Conservation (phyloP, 164 flowering plant genomes). For the Magnolia changhungtana region DNA sequence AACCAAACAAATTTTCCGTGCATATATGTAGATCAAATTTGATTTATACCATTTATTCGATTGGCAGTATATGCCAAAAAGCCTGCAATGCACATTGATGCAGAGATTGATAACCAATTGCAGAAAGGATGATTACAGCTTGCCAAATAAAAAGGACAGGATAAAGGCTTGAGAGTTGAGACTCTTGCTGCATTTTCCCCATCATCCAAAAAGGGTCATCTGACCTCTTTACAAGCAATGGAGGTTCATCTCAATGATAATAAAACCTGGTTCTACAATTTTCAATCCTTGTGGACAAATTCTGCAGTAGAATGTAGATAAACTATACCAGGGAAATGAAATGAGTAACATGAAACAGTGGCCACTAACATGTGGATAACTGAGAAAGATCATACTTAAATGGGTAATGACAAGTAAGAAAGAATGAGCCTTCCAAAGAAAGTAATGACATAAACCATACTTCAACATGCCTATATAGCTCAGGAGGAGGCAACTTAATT, state of each 20-base stretch:
- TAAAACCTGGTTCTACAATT: background rate
- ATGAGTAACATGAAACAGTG: background rate
- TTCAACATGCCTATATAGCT: conserved; percentile 86
- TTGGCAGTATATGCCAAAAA: too few species aligned
- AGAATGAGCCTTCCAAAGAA: conserved; percentile 3
- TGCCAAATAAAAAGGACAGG: too few species aligned
- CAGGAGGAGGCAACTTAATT: conserved; percentile 86
- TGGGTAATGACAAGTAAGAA: background rate
- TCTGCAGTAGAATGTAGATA: background rate
- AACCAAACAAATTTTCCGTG: too few species aligned
- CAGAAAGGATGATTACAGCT: too few species aligned
- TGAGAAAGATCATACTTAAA: background rate
- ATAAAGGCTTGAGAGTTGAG: too few species aligned
- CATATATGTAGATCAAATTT: too few species aligned
- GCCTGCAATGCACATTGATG: too few species aligned
- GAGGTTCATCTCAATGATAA: background rate
- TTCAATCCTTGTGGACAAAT: background rate
- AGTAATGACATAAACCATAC: conserved; percentile 40
- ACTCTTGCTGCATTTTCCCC: background rate
- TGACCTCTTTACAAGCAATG: background rate
- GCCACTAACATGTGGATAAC: background rate
- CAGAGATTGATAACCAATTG: too few species aligned
- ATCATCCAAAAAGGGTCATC: background rate
- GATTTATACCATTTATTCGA: too few species aligned
- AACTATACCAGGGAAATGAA: background rate